Evolutionary conservation across 2,329 filamentous ascomycete species (phyloP).

Genomic region (Alternaria consortialis): DNA sequence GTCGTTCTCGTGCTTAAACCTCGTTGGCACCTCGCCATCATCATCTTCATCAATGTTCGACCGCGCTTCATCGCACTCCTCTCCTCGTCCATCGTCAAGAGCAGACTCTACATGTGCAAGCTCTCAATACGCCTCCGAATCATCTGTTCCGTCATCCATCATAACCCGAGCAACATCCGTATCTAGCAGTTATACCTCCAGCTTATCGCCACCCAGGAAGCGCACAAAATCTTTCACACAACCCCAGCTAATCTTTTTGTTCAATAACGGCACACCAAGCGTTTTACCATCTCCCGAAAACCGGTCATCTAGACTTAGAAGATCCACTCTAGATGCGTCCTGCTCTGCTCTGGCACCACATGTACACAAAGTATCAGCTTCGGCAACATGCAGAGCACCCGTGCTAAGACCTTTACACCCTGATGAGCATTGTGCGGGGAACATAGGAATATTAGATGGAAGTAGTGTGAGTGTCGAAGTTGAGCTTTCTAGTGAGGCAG

Average conservation of each 20-base stretch:
- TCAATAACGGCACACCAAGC: not conserved
- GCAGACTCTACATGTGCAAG: no score
- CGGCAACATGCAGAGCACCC: no score
- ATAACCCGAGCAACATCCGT: not conserved
- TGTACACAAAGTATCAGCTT: not conserved
- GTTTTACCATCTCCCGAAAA: not conserved
- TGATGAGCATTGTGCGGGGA: not conserved
- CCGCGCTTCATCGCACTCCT: accelerated
- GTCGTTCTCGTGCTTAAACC: not conserved
- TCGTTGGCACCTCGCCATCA: not conserved
- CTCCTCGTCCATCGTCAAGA: not conserved
- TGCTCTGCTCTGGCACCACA: not conserved
- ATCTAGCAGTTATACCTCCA: not conserved
- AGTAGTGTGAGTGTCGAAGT: not conserved
- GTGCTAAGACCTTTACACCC: not conserved
- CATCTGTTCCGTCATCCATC: not conserved
- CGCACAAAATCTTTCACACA: not conserved
- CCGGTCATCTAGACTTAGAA: accelerated
- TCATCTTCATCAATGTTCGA: not conserved
- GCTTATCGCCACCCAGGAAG: not conserved
- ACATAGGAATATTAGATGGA: not conserved
- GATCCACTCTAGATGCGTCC: not conserved
- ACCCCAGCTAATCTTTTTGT: not conserved
- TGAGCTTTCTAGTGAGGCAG: not conserved
- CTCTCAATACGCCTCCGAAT: not conserved